Evolutionary conservation across 495 filamentous ascomycete species (phyloP), one percentile per base, ranked within the genome.

Genomic region (Penicillium parvum): DNA sequence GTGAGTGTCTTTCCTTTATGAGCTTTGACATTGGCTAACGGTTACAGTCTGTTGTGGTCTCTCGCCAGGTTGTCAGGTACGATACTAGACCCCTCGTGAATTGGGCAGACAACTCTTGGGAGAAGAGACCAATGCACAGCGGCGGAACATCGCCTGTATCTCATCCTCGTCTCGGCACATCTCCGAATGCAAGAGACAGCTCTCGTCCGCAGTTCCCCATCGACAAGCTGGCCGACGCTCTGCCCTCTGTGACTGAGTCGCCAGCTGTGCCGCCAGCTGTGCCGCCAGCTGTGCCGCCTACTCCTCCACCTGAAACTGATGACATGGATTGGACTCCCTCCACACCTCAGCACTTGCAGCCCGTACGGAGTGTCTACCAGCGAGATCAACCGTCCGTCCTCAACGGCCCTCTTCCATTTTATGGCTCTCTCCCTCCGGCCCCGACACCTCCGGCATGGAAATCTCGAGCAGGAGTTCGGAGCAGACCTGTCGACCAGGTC

Each of bases 281-380:
- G 28, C 65, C 54, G 32, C 56, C 60, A n/a, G 55, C 53, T 37
- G 55, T 68, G 44, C 61, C 54, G 29, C 64, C 64, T 29, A 67
- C 63, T 5, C 66, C 66, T 32, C 65, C 54, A 32, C 56, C 60
- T 26, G 66, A 69, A 45, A 50, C 44, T 5, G 68, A 76, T 40
- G 73, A 77, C 49, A 95, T 95, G 88, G 88, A 95, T 46, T 95
- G 88, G 88, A 78, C 82, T 15, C 88, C 88, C 2, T 81, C 82
- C 8, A 58, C 64, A 16, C 73, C 77, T 14, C 69, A 71, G 38
- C 42, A 67, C 10, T 47, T 73, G 25, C 65, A 53, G 32, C 69
- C 75, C 37, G 58, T 75, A 7, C 40, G 58, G 17, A 63, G 38
- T 60, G 59, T 56, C 20, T 45, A 55, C 12, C 50, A 50, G 20